These are phyloP conservation scores for Echites panduratus DNA, from an alignment of 257 asterid species.

Conservation along the genomic window DNA sequence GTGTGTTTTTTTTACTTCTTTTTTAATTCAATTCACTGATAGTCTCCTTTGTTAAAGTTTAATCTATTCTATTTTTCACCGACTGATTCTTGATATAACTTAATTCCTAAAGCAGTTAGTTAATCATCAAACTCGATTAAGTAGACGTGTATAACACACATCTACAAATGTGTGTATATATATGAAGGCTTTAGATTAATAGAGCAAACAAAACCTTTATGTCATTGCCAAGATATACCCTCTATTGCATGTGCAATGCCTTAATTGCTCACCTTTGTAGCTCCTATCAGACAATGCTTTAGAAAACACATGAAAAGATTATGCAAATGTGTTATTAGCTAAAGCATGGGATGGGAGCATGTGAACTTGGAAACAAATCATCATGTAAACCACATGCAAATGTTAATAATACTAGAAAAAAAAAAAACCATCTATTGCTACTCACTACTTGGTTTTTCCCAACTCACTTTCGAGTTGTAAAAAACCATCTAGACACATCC, in stretches of 20 bases:
- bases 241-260: conserved; percentile 41
- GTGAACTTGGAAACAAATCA: conserved; percentile 43
- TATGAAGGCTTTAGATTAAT: background rate
- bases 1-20: background rate
- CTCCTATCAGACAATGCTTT: conserved; percentile 22
- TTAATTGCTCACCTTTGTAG: conserved; percentile 37
- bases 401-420: too few species aligned
- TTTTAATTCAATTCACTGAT: background rate
- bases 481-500: too few species aligned
- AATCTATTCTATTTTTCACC: too few species aligned
- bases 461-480: too few species aligned
- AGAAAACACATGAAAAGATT: conserved; percentile 29
- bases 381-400: conserved; percentile 46
- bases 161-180: too few species aligned
- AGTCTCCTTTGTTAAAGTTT: background rate
- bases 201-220: conserved; percentile 23
- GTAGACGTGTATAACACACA: too few species aligned
- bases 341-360: conserved; percentile 27
- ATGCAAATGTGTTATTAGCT: conserved; percentile 28
- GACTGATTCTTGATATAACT: too few species aligned
- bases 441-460: too few species aligned
- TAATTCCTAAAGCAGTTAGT: too few species aligned
- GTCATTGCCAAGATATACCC: conserved; percentile 31
- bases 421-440: too few species aligned
- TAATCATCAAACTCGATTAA: too few species aligned